These are phyloP conservation scores for Penicillium dipodomyicola DNA, from an alignment of 495 filamentous ascomycete species.

Conservation along the genomic window DNA sequence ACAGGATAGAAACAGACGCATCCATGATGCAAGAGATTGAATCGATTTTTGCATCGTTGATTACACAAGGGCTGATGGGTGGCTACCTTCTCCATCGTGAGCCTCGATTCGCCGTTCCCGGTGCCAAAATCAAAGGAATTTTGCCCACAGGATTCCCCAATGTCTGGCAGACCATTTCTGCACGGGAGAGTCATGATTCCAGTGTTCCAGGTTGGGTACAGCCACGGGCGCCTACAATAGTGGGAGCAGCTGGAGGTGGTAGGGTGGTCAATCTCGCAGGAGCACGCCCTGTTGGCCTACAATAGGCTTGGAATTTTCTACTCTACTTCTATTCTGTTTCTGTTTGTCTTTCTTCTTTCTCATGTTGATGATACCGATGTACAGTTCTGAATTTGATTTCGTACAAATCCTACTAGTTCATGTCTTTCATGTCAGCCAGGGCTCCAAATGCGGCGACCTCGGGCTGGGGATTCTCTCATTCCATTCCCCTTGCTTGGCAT, in stretches of 20 bases:
- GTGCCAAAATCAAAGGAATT: slow-evolving; percentile 62
- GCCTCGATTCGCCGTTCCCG: slow-evolving; percentile 75
- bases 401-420: too few species aligned
- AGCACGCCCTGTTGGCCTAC: slow-evolving; percentile 51
- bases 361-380: slow-evolving; percentile 10
- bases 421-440: not conserved
- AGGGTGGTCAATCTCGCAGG: slow-evolving; percentile 55
- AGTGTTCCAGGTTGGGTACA: slow-evolving; percentile 59
- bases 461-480: not conserved
- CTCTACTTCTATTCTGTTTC: not conserved
- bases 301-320: slow-evolving; percentile 14
- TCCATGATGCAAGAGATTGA: slow-evolving; percentile 69
- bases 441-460: not conserved
- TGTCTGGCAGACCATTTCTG: slow-evolving; percentile 55
- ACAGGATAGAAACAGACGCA: slow-evolving; percentile 24
- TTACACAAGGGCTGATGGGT: slow-evolving; percentile 78
- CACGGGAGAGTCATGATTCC: slow-evolving; percentile 39
- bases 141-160: slow-evolving; percentile 63
- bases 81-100: slow-evolving; percentile 81
- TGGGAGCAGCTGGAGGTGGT: slow-evolving; percentile 33
- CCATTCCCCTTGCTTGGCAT: slow-evolving; percentile 5
- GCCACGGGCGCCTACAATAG: slow-evolving; percentile 22
- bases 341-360: not conserved
- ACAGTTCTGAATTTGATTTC: not conserved
- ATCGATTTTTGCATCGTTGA: slow-evolving; percentile 68